These are phyloP conservation scores for Clarkia xantiana DNA, from an alignment of 345 rosid genomes.

Conservation along the genomic window DNA sequence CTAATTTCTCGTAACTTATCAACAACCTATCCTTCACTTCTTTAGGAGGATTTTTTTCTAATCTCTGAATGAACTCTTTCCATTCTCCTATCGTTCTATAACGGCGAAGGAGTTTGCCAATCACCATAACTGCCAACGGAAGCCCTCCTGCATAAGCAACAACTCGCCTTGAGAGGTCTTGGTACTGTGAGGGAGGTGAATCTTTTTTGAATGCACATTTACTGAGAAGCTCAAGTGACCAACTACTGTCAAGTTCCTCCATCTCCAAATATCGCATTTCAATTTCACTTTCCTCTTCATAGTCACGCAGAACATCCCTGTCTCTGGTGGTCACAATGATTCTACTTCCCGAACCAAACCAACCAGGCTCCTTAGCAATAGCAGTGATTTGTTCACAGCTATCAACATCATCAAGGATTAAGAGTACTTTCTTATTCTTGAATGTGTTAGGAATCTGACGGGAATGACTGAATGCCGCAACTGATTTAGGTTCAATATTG, in stretches of 20 bases:
- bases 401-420: slow-evolving; percentile 9
- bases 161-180: neutral
- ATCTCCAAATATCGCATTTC: neutral
- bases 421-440: slow-evolving; percentile 8
- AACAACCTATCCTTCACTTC: slow-evolving; percentile 1
- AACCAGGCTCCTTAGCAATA: neutral
- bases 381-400: neutral
- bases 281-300: too few relatives aligned
- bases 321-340: slow-evolving; percentile 7
- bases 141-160: neutral
- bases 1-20: neutral
- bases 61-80: neutral
- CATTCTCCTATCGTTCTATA: neutral
- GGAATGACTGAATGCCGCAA: too few relatives aligned
- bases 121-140: slow-evolving; percentile 6
- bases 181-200: neutral
- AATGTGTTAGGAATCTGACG: too few relatives aligned
- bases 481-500: too few relatives aligned
- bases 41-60: neutral
- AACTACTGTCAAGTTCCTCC: neutral
- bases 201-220: slow-evolving; percentile 3
- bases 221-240: slow-evolving; percentile 1
- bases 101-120: neutral
- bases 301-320: neutral
- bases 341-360: slow-evolving; percentile 8